Conservation (phyloP, 2,329 filamentous ascomycete species). For the Cercospora berteroae region DNA sequence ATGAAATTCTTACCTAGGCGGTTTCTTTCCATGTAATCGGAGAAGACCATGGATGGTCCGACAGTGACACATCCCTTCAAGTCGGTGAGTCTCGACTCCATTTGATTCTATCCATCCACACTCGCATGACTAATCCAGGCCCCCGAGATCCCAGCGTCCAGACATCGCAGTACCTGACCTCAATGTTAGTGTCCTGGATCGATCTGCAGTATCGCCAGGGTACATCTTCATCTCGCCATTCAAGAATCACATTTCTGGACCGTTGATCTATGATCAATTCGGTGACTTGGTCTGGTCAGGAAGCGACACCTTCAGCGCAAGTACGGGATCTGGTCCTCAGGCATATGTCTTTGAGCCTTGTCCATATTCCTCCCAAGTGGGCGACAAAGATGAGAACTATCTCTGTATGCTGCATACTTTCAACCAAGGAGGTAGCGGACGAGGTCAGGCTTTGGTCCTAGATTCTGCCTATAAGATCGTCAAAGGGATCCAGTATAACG, state of each 20-base stretch:
- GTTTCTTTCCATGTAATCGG: not conserved
- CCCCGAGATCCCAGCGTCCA: not conserved
- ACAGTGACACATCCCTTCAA: not conserved
- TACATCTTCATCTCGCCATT: not conserved
- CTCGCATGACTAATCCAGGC: not conserved
- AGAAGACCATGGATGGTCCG: not conserved
- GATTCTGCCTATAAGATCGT: not conserved
- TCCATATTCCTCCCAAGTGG: not conserved
- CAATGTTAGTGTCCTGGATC: not conserved
- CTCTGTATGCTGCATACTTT: not conserved
- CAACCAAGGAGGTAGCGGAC: not conserved
- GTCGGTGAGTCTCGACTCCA: not conserved
- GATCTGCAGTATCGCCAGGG: not conserved
- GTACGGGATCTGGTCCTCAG: not conserved
- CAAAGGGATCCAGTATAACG: constrained; percentile 11
- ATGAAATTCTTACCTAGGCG: not conserved
- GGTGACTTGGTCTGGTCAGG: not conserved
- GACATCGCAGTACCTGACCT: not conserved
- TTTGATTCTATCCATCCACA: not conserved
- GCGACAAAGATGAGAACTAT: not conserved
- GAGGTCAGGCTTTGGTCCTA: not conserved
- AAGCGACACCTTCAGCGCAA: not conserved
- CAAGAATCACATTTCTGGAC: not conserved
- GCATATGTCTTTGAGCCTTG: not conserved
- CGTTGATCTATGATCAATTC: constrained; percentile 1